Base-by-base conservation (phyloP, 108 stramenopile genomes). In the Nannochloropsis oceanica region DNA sequence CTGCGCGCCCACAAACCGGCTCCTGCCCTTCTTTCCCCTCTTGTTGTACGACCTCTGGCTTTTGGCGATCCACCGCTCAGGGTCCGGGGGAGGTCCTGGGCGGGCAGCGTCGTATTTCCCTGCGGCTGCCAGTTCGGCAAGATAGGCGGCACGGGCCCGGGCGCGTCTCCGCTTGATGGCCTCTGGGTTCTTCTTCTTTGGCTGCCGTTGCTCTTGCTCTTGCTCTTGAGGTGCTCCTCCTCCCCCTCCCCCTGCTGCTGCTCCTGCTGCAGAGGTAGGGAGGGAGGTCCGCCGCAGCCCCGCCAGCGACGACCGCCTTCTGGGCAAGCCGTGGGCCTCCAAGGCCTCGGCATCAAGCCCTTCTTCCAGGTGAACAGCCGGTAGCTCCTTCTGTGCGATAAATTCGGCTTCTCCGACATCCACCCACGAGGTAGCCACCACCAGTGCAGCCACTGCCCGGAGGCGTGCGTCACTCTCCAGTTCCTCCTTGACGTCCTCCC, bases 21-120 rank as follows among this genome's bases (percentile, higher is more conserved):
- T 88, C 43, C 90, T 86, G 46, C 89, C 85, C 79, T 91, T 90
- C 80, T 92, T 86, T 42, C 95, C 92, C 59, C 94, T 89, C 80
- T 94, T 93, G 84, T 93, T 93, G 85, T 93, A 93, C 20, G 92
- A 93, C 84, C 97, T 89, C 89, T 96, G 96, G 84, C 93, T 93
- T 86, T 96, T 95, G 27, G 96, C 95, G 25, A 97, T 92, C 97
- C 97, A 97, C 50, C 97, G 94, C 90, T 97, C 97, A 24, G 97
- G 96, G 92, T 97, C 94, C 10, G 97, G 97, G 86, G 92, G 92
- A 43, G 91, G 86, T 0, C 46, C 59, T 20, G 93, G 90, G 84
- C 94, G 93, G 84, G 92, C 92, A 9, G 95, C 94, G 89, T 95
- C 92, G 88, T 94, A 94, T 43, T 84, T 92, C 26, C 94, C 94